Base-by-base conservation (phyloP, 83 land plant species). In the Thuja plicata region DNA sequence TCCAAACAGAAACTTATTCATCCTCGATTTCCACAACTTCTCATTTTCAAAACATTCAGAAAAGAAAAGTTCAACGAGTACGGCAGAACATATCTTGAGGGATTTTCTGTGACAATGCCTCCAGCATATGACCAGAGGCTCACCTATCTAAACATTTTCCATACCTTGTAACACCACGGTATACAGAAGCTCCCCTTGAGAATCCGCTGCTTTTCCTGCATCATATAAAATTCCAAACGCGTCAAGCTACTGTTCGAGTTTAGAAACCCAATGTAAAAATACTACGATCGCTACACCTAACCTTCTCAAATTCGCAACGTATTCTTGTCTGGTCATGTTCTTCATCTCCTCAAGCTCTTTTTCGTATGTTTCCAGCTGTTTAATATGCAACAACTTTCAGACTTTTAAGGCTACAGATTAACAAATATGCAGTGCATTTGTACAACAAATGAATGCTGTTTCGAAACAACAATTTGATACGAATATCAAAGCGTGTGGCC, bases 341-440 rank as follows among this genome's bases (percentile, higher is more conserved):
- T 96, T 96, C 99, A 97, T 97, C 86, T 96, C 98, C 74, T 95
- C 98, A 27, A 97, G 89, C 79, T 96, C 97, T 78, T 96, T 91
- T 35, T 95, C 94, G 86, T 97, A 97, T 80, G 94, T 92, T 55
- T 93, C 95, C 90, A 97, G 80, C 99, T 97, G 90, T 85, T 80
- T 78, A 13, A 45, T 81, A 57, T 34, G 46, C 16, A 92, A 55
- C 85, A 77, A 24, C 48, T 27, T 40, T 34, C 46, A 79, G 40
- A 40, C 27, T 79, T 38, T 78, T 10, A 5, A 78, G 82, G 38
- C 45, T 17, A 38, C 5, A 17, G 38, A 38, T 79, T 43, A 40
- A 40, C 45, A 19, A 66, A 2, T 24, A 2, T 8, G 10, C 11
- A 27, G n/a, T 27, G 32, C 10, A 16, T 54, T 54, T 54, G 19